These are phyloP conservation scores for Jatropha multifida DNA, from an alignment of 441 rosid species.

Conservation along the genomic window DNA sequence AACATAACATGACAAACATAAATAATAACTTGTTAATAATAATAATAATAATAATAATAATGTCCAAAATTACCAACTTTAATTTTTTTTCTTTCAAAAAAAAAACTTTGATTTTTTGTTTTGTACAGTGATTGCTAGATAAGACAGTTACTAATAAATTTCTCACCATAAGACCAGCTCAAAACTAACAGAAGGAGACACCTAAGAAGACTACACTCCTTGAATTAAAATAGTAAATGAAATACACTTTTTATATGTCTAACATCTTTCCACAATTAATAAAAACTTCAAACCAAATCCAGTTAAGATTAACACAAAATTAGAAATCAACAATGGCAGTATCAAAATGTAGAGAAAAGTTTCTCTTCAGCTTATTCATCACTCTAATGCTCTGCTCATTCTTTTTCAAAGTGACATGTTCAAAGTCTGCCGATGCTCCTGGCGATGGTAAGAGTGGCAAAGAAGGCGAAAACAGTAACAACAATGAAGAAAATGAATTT, in stretches of 20 bases:
- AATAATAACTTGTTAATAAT: no score
- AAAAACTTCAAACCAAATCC: not conserved
- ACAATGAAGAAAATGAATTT: slow-evolving; percentile 5
- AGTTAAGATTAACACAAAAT: not conserved
- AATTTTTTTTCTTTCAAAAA: no score
- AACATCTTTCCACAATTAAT: no score
- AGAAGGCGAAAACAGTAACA: not conserved
- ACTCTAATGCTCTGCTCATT: slow-evolving; percentile 17
- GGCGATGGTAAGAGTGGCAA: not conserved
- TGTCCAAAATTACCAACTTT: no score
- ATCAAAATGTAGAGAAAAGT: slow-evolving; percentile 21
- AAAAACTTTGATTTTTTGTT: no score
- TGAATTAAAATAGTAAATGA: not conserved
- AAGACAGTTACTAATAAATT: no score
- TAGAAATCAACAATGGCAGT: slow-evolving; percentile 20
- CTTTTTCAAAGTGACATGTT: not conserved
- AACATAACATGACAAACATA: no score
- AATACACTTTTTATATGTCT: not conserved
- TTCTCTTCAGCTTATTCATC: slow-evolving; percentile 14
- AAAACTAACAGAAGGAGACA: not conserved
- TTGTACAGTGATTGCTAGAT: no score
- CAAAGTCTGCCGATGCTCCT: not conserved
- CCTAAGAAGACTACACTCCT: not conserved
- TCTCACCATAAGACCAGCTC: not conserved
- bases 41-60: no score